Percentiles rank a stretch among this genome's conserved stretches.
Conservation (phyloP, 257 asterid genomes). For the Petunia secreta region DNA sequence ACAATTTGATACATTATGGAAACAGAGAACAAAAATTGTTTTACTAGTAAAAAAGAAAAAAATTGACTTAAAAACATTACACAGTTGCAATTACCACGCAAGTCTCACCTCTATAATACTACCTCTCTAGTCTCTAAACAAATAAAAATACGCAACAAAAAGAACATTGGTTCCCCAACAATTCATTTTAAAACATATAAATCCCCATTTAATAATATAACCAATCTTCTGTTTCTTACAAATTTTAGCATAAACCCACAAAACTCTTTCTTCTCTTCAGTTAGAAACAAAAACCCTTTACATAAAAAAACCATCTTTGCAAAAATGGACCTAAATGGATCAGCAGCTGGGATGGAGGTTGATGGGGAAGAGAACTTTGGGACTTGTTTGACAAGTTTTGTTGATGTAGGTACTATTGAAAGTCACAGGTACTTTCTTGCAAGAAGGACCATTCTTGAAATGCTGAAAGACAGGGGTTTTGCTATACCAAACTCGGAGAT, state of each 20-base stretch:
- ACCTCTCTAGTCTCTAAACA: no score
- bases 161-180: neutral
- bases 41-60: no score
- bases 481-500: conserved; percentile 70
- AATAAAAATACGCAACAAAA: no score
- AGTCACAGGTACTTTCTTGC: conserved; percentile 81
- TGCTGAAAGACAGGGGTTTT: conserved; percentile 93
- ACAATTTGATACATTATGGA: no score
- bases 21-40: no score
- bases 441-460: conserved; percentile 75
- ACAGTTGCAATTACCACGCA: no score
- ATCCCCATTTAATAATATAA: neutral
- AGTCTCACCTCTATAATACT: no score
- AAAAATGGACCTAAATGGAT: conserved; percentile 23
- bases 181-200: neutral
- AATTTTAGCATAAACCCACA: neutral
- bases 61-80: no score
- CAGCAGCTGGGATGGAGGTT: conserved; percentile 31
- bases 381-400: conserved; percentile 52
- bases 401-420: conserved; percentile 63
- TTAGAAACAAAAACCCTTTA: neutral
- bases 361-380: conserved; percentile 38
- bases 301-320: neutral
- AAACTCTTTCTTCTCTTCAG: neutral
- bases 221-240: no score